Evolutionary conservation across 1,139 yeast genomes (phyloP), one percentile per base, ranked within the genome.

Genomic region (Hansenula lynferdii): DNA sequence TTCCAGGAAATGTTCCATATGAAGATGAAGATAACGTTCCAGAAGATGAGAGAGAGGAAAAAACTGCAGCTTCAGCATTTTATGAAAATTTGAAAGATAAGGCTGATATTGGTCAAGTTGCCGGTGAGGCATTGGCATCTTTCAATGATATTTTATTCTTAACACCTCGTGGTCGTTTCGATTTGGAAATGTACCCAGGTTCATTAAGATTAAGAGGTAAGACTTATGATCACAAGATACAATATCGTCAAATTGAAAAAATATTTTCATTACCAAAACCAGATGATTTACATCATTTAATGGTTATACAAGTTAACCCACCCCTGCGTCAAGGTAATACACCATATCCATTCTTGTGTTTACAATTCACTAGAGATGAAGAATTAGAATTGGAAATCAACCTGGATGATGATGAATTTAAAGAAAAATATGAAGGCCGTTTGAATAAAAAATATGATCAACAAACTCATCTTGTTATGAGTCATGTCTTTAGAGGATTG

Each of bases 91-190:
- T 92, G 60, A 89, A 85, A 61, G 97, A 90, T 47, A 83, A 80
- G 59, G 98, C 98, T n/a, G 94, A 86, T 50, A 86, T 92, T 58
- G 97, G 97, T 23, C 94, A 84, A 61, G 94, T 83, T 40, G 85
- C 96, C 1, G 98, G 97, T 32, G 96, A 90, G 50, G 95, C 96
- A n/a, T 85, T 94, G 60, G 97, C 89, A 4, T 84, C 97, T 5
- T 89, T 92, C 67, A 78, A 86, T 39, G 97, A 90, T 55, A 82
- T 89, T 10, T 72, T 92, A 58, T 89, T 92, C 72, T 77, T 94
- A 44, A 94, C 98, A 1, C 99, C 99, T 53, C 80, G 95, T 74
- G 98, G 98, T 53, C 92, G 98, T 63, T 92, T 90, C 62, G 98
- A 94, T 61, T 85, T 92, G 53, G 97, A 90, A 62, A 84, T 92